Evolutionary conservation across 805 yeast genomes (phyloP), one percentile per base, ranked within the genome.

Genomic region (Kuraishia ogatae): DNA sequence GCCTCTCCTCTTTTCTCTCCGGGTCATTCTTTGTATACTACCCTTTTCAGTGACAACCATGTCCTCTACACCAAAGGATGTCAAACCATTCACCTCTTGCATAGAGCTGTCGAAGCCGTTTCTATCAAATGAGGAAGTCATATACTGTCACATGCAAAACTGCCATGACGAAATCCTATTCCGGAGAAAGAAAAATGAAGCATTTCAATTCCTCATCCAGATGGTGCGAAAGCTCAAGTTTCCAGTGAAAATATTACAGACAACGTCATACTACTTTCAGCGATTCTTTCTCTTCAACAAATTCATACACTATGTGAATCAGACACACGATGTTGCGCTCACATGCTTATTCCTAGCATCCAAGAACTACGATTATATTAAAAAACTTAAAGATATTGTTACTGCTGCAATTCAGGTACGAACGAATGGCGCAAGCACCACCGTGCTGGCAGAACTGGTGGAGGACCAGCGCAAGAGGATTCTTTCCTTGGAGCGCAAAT

Each of bases 311-410:
- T 73, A 71, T 21, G 74, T 78, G 24, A 61, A 53, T 29, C 51
- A 58, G 54, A 81, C 83, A 50, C 76, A 75, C 59, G 84, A 85
- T 50, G 79, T 88, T n/a, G 88, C 89, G 0, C 68, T 85, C 8
- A 78, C 93, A 10, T 79, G 90, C 54, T 65, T 91, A 7, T 79
- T 87, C 56, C 71, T 89, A 17, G 87, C 96, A 2, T 73, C 85
- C 49, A 89, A 91, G 66, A 82, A 84, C 59, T 96, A 89, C 63
- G 97, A 91, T 64, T 88, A 91, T 48, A 84, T 90, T 48, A 90
- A 89, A 66, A 87, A 87, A 61, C 66, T 86, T 17, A 75, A 81
- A 53, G 89, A 87, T 50, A 66, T 69, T 2, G 81, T 77, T 17
- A 79, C 79, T 39, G 73, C 77, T 62, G 72, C 66, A 61, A 60